Conservation (phyloP, 169 alveolate species). For the Sarcocystis neurona region DNA sequence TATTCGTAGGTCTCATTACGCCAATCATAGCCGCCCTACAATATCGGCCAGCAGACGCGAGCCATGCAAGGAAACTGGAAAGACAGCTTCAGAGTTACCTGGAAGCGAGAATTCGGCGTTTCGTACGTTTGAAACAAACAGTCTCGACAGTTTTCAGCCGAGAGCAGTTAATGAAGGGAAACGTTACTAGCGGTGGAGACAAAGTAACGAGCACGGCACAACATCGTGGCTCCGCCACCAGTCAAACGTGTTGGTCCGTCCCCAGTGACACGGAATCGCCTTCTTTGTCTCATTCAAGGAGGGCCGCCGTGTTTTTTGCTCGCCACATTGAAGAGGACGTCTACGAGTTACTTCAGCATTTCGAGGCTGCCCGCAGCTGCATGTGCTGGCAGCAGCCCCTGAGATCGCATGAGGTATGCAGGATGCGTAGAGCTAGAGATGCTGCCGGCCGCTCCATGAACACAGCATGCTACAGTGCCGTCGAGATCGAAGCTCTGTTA, state of each 20-base stretch:
- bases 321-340: neutral
- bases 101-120: constrained; percentile 8
- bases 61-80: neutral
- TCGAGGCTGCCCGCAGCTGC: constrained; percentile 9
- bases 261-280: too few relatives aligned
- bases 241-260: too few relatives aligned
- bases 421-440: too few relatives aligned
- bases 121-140: too few relatives aligned
- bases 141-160: too few relatives aligned
- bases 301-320: neutral
- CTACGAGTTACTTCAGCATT: neutral
- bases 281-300: too few relatives aligned
- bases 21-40: neutral
- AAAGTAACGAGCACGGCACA: too few relatives aligned
- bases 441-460: too few relatives aligned
- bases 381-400: constrained; percentile 32
- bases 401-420: constrained; percentile 3
- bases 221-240: too few relatives aligned
- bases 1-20: neutral
- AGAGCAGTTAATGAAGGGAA: too few relatives aligned
- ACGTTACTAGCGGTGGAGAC: too few relatives aligned
- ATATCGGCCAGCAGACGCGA: neutral
- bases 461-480: too few relatives aligned
- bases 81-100: neutral
- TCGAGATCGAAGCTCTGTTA: neutral